A percentile compares a stretch with the other conserved stretches of the same genome.
Conservation (phyloP, 2,329 filamentous ascomycete species). For the Chrysoporthe deuterocubensis region DNA sequence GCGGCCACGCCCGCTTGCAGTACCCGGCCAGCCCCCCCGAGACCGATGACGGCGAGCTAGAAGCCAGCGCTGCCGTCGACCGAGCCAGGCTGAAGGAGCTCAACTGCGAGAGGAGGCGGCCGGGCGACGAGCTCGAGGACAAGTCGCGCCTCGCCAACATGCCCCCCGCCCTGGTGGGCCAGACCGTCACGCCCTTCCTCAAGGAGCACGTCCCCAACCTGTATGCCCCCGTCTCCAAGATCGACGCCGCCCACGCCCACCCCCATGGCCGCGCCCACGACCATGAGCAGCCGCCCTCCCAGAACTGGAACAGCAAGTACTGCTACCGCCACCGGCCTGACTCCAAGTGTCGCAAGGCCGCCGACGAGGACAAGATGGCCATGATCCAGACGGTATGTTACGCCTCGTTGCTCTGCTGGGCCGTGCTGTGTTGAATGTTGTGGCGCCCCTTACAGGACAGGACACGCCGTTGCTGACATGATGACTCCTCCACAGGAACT, state of each 20-base stretch:
- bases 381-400: slow-evolving; percentile 78
- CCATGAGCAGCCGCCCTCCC: slow-evolving; percentile 37
- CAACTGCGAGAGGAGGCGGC: slow-evolving; percentile 56
- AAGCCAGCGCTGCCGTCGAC: slow-evolving; percentile 18
- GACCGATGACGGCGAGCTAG: slow-evolving; percentile 34
- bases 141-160: slow-evolving; percentile 58
- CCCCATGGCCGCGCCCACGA: slow-evolving; percentile 47
- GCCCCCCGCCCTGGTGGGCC: slow-evolving; percentile 69
- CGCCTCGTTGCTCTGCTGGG: no score
- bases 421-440: no score
- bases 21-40: slow-evolving; percentile 29
- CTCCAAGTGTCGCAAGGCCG: slow-evolving; percentile 88
- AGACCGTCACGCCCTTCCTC: slow-evolving; percentile 86
- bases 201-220: slow-evolving; percentile 87
- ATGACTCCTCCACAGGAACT: slow-evolving; percentile 63
- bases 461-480: slow-evolving; percentile 34
- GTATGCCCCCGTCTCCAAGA: slow-evolving; percentile 78
- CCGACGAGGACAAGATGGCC: slow-evolving; percentile 95
- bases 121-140: slow-evolving; percentile 54
- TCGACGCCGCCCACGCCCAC: slow-evolving; percentile 44
- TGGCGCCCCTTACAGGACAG: not conserved
- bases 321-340: slow-evolving; percentile 96
- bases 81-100: slow-evolving; percentile 37
- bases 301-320: slow-evolving; percentile 74
- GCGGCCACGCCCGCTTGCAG: slow-evolving; percentile 14